These are phyloP conservation scores for Dactylorhiza incarnata DNA, from an alignment of 106 monocot genomes.

Conservation along the genomic window DNA sequence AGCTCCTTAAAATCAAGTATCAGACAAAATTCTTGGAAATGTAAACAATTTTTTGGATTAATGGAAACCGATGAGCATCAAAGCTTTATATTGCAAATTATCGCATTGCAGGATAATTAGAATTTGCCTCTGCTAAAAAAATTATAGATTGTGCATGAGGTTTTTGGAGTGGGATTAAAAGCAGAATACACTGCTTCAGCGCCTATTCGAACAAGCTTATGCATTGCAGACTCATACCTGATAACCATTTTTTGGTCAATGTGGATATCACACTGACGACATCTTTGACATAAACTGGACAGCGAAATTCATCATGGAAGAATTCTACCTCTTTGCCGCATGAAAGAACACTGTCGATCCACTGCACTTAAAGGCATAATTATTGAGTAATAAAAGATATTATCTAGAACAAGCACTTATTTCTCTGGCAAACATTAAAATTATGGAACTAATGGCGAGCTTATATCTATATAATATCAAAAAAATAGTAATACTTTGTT, in stretches of 20 bases:
- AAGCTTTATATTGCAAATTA: neutral
- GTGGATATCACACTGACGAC: slow-evolving; percentile 56
- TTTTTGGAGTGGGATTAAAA: neutral
- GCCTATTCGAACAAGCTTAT: neutral
- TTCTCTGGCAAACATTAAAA: too few species aligned
- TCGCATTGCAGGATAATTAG: neutral
- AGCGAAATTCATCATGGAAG: slow-evolving; percentile 88
- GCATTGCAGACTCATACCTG: slow-evolving; percentile 51
- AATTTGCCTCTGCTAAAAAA: neutral
- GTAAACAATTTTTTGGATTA: too few species aligned
- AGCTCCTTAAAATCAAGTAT: too few species aligned
- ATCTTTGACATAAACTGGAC: slow-evolving; percentile 84
- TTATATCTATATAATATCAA: too few species aligned
- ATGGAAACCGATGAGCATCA: too few species aligned
- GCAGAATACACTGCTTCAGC: neutral
- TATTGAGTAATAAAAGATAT: neutral
- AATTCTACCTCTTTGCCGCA: slow-evolving; percentile 62
- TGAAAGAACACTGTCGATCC: slow-evolving; percentile 74
- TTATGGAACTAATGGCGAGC: too few species aligned
- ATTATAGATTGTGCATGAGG: neutral
- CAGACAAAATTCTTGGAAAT: too few species aligned
- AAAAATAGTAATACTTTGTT: too few species aligned
- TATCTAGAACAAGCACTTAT: too few species aligned
- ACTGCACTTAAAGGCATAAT: slow-evolving; percentile 42
- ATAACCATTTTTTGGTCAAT: slow-evolving; percentile 55